Conservation (phyloP, 176 grass and related monocot genomes). For the Phragmites australis region DNA sequence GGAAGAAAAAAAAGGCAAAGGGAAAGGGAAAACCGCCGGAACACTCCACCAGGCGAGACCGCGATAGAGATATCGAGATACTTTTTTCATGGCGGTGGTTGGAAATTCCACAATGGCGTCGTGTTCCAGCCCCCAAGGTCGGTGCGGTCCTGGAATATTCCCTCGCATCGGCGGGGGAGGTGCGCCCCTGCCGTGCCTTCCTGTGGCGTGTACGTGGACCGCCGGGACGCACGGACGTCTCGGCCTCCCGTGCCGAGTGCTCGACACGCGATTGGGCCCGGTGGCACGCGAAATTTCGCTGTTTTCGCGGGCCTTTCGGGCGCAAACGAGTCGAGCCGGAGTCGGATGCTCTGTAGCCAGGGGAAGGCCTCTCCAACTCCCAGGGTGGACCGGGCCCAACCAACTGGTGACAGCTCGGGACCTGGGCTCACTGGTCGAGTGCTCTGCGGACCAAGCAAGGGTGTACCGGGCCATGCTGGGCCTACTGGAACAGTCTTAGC, state of each 20-base stretch:
- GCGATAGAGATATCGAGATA: no score
- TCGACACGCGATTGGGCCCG: not conserved
- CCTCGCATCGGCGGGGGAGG: conserved; percentile 18
- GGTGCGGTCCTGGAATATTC: conserved; percentile 39
- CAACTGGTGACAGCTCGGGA: not conserved
- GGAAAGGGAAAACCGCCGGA: no score
- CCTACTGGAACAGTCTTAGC: not conserved
- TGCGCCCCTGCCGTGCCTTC: not conserved
- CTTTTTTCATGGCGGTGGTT: not conserved
- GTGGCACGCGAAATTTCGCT: no score
- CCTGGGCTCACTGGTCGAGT: not conserved
- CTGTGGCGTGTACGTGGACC: not conserved
- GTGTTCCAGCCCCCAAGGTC: not conserved
- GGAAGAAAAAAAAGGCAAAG: no score
- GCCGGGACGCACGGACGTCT: not conserved
- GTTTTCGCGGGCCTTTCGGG: not conserved
- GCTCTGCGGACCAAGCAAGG: not conserved
- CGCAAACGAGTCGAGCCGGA: no score
- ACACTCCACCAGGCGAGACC: no score
- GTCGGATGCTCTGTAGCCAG: no score
- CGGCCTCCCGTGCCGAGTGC: not conserved
- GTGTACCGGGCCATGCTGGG: not conserved
- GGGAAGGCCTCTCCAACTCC: no score
- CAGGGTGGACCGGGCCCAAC: not conserved
- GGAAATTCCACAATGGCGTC: not conserved